Base-by-base conservation (phyloP, 2,329 filamentous ascomycete genomes). In the Mollisiaceae sp. region DNA sequence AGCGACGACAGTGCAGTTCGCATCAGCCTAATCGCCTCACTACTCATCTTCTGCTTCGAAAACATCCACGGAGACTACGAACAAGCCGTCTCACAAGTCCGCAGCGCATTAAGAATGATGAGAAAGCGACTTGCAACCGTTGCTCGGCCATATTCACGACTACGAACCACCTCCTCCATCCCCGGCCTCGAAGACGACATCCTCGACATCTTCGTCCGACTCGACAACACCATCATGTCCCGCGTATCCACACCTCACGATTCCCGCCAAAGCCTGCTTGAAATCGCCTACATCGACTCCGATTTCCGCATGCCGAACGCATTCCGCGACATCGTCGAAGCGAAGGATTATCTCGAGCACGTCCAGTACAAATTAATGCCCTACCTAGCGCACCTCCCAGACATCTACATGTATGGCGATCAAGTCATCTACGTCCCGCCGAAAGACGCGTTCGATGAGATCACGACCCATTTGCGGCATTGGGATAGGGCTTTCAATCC, bases 1-100 rank as follows among this genome's bases (percentile, higher is more conserved):
- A 47, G 45, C 15, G 63, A 68, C 20, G 36, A 64, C 35, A 62
- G 72, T 18, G 60, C 69, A 12, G 61, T 64, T 22, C 63, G 72
- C 43, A 65, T 68, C 50, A 60, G 66, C n/a, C 60, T 72, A 18
- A 66, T 73, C 41, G 68, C 68, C 18, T 68, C 69, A 15, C 50
- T 73, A 12, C 62, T 73, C 15, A 70, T 73, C 24, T 72, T 64
- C 50, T 67, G 66, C 45, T 73, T 73, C 54, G 70, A 73, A 43
- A 72, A 65, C 38, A 59, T 69, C 9, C 65, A 69, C 24, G 71
- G 71, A 1, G 63, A 70, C 39, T 58, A 61, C 18, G 24, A 64
- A n/a, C 54, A 63, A 41, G 69, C 71, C 2, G 32, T 69, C 45
- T 57, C 43, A 27, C 68, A 71, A 32, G 58, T 69, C 32, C 43